Conservation (phyloP, 225 moss, liverwort and hornwort genomes). For the Sphagnum tenellum region DNA sequence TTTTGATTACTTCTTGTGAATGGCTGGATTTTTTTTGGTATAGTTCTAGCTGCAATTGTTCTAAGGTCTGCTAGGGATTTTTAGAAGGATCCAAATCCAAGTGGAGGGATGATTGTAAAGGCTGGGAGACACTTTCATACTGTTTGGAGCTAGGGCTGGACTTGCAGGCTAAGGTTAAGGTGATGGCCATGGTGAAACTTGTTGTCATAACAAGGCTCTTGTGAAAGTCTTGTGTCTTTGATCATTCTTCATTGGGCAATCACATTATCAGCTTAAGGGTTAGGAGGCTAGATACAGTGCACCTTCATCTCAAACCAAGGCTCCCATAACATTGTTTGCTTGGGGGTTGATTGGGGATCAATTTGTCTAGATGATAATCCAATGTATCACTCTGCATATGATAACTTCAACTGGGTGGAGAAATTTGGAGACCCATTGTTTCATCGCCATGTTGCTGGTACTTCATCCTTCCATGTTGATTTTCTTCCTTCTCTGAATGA, state of each 20-base stretch:
- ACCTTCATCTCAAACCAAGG: neutral
- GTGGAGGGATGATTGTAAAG: too few species aligned
- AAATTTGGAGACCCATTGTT: conserved; percentile 84
- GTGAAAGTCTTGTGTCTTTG: too few species aligned
- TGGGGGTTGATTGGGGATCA: neutral
- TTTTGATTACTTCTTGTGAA: neutral
- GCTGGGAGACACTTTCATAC: too few species aligned
- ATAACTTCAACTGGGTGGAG: conserved; percentile 80
- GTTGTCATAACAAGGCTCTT: too few species aligned
- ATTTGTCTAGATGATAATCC: conserved; percentile 42
- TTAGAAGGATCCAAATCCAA: neutral
- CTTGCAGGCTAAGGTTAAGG: too few species aligned
- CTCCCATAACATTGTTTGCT: too few species aligned
- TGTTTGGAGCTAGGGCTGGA: too few species aligned
- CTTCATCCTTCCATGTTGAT: conserved; percentile 3
- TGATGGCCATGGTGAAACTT: too few species aligned
- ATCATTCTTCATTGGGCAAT: too few species aligned
- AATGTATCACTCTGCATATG: conserved; percentile 70
- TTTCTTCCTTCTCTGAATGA: neutral
- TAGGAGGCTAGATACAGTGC: neutral
- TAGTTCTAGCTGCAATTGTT: neutral
- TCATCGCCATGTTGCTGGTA: conserved; percentile 81
- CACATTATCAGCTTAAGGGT: too few species aligned
- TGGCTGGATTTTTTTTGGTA: neutral
- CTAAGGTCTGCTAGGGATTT: neutral